Conservation (phyloP, 1,284 basidiomycete species). For the Tranzscheliella williamsii region DNA sequence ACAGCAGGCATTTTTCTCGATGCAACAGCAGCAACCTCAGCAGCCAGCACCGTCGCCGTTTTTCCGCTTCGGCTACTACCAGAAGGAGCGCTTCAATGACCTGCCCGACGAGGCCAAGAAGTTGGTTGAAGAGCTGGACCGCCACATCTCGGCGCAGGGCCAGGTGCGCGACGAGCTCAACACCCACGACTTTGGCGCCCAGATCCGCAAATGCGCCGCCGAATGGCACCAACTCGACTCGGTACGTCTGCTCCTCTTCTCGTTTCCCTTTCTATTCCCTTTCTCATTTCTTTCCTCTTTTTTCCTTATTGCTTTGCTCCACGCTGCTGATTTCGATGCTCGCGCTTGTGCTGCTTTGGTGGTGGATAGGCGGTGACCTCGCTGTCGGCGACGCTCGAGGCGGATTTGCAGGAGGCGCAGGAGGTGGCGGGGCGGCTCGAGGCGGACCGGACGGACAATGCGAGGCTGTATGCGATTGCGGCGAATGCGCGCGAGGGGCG, state of each 20-base stretch:
- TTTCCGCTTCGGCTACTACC: slow-evolving; percentile 44
- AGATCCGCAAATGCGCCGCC: slow-evolving; percentile 42
- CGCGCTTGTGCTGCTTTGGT: no score
- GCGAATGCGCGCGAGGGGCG: slow-evolving; percentile 33
- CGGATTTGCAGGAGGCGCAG: slow-evolving; percentile 29
- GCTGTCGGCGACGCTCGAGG: slow-evolving; percentile 43
- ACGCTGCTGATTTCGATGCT: no score
- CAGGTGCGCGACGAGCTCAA: slow-evolving; percentile 47
- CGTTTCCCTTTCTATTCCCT: no score
- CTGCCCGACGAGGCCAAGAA: slow-evolving; percentile 50
- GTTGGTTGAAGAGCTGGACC: slow-evolving; percentile 55
- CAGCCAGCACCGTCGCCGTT: slow-evolving; percentile 37
- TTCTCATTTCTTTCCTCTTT: neutral
- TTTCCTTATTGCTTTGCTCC: neutral
- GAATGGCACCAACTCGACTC: slow-evolving; percentile 51
- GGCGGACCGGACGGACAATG: slow-evolving; percentile 48
- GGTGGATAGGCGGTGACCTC: slow-evolving; percentile 42
- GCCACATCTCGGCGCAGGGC: slow-evolving; percentile 33
- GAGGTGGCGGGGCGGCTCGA: slow-evolving; percentile 40
- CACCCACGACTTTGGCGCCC: slow-evolving; percentile 37
- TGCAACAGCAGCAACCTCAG: slow-evolving; percentile 18
- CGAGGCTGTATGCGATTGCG: slow-evolving; percentile 47
- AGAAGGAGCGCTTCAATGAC: slow-evolving; percentile 58
- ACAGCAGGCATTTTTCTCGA: slow-evolving; percentile 1
- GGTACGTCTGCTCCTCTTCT: neutral